These are phyloP conservation scores for Dipteronia dyeriana DNA, from an alignment of 345 rosid species.

Conservation along the genomic window DNA sequence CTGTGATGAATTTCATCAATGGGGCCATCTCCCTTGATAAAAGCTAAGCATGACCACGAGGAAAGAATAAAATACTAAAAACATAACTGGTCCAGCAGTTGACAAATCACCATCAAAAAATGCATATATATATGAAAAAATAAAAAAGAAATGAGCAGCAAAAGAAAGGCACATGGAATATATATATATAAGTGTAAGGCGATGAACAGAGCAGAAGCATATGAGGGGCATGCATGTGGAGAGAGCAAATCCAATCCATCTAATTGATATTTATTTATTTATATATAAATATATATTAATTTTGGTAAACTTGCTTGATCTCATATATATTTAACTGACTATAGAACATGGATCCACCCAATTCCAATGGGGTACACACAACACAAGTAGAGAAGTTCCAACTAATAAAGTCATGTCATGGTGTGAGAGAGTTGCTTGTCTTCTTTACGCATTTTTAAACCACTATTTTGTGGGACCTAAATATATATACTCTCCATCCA, in stretches of 20 bases:
- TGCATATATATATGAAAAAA: conserved; percentile 3
- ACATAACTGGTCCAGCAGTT: conserved; percentile 32
- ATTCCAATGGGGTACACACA: conserved; percentile 29
- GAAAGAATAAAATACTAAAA: conserved; percentile 12
- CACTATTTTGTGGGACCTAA: conserved; percentile 20
- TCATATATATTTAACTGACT: background rate
- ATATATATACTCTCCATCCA: background rate
- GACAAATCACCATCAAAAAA: conserved; percentile 42
- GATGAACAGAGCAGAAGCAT: conserved; percentile 22
- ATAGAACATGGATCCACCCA: conserved; percentile 56
- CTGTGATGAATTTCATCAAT: conserved; percentile 10
- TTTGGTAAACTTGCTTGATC: background rate
- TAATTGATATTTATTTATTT: background rate
- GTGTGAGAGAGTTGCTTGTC: conserved; percentile 26
- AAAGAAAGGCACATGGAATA: conserved; percentile 41
- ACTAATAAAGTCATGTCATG: conserved; percentile 55
- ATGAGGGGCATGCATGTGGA: conserved; percentile 33
- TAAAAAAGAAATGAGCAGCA: background rate
- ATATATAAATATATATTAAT: background rate
- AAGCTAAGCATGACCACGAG: conserved; percentile 26
- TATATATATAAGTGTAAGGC: conserved; percentile 21
- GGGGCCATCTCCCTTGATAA: conserved; percentile 19
- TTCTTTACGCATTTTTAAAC: conserved; percentile 17
- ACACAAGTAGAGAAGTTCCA: conserved; percentile 22
- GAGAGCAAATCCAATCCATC: conserved; percentile 19